phyloP scores from a whole-genome alignment of 148 eudicot genomes.

The Simmondsia chinensis region DNA sequence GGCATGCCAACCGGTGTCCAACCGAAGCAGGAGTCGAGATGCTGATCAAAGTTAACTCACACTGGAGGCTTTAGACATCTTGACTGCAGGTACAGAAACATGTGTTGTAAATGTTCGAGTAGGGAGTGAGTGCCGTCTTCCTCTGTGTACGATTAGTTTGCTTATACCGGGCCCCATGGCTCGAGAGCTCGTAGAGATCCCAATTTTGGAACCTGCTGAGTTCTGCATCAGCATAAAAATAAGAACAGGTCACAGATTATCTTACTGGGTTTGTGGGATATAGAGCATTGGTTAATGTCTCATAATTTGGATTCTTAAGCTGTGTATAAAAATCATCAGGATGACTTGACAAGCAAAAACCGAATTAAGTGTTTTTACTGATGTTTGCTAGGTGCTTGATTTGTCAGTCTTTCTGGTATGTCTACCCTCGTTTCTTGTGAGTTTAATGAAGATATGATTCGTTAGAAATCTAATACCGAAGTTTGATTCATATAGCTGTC shows the following conservation, averaged over 20 bases:
- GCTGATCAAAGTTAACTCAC: slow-evolving; percentile 1
- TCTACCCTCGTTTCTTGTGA: too few relatives aligned
- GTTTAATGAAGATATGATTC: too few relatives aligned
- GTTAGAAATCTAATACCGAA: too few relatives aligned
- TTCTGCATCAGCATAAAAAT: slow-evolving; percentile 1
- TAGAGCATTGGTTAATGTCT: slow-evolving; percentile 6
- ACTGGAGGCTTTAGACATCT: not conserved
- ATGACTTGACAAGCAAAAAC: too few relatives aligned
- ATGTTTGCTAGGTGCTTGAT: too few relatives aligned
- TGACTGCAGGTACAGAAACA: slow-evolving; percentile 13
- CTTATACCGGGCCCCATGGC: slow-evolving; percentile 11
- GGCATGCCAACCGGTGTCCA: slow-evolving; percentile 15
- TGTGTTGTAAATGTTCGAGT: slow-evolving; percentile 17
- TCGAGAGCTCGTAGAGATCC: slow-evolving; percentile 11
- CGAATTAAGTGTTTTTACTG: too few relatives aligned
- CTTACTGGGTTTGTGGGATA: not conserved
- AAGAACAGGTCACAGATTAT: slow-evolving; percentile 10
- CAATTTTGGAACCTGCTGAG: slow-evolving; percentile 19
- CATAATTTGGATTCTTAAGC: slow-evolving; percentile 8
- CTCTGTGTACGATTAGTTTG: too few relatives aligned
- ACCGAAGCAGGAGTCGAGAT: slow-evolving; percentile 24
- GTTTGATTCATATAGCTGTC: too few relatives aligned
- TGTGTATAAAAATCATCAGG: too few relatives aligned
- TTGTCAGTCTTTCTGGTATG: too few relatives aligned
- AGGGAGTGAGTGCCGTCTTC: slow-evolving; percentile 8